These are phyloP conservation scores for Daldinia grandis DNA, from an alignment of 495 filamentous ascomycete genomes.

Conservation along the genomic window DNA sequence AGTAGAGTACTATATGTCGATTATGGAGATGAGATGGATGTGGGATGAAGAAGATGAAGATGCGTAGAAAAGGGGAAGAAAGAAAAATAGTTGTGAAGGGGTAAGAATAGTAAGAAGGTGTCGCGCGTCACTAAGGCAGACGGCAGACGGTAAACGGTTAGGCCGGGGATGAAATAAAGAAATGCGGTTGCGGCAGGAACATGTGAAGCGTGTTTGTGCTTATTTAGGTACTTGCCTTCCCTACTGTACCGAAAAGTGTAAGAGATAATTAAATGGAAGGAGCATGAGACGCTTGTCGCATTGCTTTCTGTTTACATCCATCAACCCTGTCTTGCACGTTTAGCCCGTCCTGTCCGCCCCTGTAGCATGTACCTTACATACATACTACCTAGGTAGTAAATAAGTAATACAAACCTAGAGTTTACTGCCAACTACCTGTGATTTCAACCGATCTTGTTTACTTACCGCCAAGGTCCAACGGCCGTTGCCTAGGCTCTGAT, in stretches of 20 bases:
- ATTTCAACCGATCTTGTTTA: conserved; percentile 17
- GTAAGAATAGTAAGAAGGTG: conserved; percentile 13
- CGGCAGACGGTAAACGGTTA: neutral
- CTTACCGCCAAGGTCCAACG: neutral
- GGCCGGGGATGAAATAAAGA: conserved; percentile 17
- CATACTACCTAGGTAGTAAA: neutral
- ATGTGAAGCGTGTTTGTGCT: conserved; percentile 1
- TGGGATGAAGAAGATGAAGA: neutral
- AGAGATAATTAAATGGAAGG: conserved; percentile 27
- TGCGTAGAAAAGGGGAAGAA: conserved; percentile 10
- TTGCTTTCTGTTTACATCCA: conserved; percentile 35
- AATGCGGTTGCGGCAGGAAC: conserved; percentile 24
- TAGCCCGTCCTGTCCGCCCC: conserved; percentile 5
- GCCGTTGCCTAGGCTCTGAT: neutral
- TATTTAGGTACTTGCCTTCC: conserved; percentile 29
- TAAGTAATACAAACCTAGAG: conserved; percentile 2
- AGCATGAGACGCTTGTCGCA: conserved; percentile 27
- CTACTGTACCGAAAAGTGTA: conserved; percentile 2
- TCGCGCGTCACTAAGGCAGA: conserved; percentile 25
- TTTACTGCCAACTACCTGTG: no score
- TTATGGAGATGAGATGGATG: neutral
- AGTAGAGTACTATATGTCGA: neutral
- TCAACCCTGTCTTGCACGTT: conserved; percentile 31
- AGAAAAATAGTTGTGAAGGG: conserved; percentile 1
- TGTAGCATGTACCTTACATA: neutral